Conservation (phyloP, 768 basidiomycete genomes). For the Tylopilus intermedius region DNA sequence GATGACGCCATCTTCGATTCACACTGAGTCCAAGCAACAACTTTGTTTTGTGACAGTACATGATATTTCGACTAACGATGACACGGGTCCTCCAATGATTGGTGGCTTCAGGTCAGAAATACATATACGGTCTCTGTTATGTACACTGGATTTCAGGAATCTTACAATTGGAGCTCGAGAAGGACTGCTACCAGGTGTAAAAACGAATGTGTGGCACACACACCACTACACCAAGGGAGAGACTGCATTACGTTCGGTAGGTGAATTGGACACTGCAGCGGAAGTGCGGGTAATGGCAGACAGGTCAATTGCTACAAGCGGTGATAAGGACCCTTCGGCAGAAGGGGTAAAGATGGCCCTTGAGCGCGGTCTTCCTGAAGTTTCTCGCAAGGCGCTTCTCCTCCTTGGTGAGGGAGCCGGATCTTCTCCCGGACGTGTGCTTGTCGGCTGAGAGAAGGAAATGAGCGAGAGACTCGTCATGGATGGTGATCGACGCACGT, state of each 20-base stretch:
- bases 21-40: background rate
- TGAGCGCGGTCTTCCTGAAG: conserved; percentile 71
- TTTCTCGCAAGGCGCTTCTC: conserved; percentile 59
- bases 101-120: background rate
- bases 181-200: background rate
- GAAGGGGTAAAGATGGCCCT: conserved; percentile 34
- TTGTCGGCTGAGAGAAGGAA: conserved; percentile 16
- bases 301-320: conserved; percentile 47
- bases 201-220: background rate
- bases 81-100: background rate
- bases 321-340: conserved; percentile 2
- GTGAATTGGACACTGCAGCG: conserved; percentile 59
- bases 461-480: conserved; percentile 9
- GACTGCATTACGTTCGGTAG: conserved; percentile 19
- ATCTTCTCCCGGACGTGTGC: conserved; percentile 34
- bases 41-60: background rate
- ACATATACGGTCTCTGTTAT: conserved; percentile 19
- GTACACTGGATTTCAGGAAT: conserved; percentile 2
- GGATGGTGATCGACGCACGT: conserved; percentile 10
- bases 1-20: background rate
- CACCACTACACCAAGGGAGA: conserved; percentile 20
- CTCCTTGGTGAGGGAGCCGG: conserved; percentile 51
- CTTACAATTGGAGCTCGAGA: background rate
- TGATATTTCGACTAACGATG: background rate
- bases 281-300: conserved; percentile 81